Evolutionary conservation across 2,329 filamentous ascomycete genomes (phyloP).

Genomic region (Aspergillus sp.): DNA sequence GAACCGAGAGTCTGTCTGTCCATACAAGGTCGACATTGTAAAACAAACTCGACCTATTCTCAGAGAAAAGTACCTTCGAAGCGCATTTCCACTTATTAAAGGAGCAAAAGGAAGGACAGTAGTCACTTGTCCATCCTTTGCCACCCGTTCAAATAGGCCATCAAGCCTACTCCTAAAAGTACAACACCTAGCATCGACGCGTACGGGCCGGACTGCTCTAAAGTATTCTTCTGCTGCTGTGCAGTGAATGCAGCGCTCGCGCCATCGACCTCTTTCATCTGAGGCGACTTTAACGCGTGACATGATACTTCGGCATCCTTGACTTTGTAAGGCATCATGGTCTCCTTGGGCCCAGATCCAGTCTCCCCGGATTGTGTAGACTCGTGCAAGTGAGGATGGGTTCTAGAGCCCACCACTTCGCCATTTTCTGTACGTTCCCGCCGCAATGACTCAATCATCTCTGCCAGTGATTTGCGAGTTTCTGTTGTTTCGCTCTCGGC

Average conservation of each 20-base stretch:
- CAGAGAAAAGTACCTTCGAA: no score
- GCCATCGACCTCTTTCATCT: constrained; percentile 32
- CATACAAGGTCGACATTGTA: no score
- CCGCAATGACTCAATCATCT: constrained; percentile 80
- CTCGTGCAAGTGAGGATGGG: constrained; percentile 5
- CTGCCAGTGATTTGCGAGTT: constrained; percentile 65
- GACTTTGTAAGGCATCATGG: constrained; percentile 1
- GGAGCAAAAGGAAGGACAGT: background rate
- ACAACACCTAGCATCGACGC: constrained; percentile 77
- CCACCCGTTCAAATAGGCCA: constrained; percentile 83
- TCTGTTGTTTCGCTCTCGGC: constrained; percentile 70
- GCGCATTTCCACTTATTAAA: background rate
- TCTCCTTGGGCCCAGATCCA: background rate
- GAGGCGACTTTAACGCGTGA: constrained; percentile 45
- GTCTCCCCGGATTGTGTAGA: background rate
- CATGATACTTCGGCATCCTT: constrained; percentile 15
- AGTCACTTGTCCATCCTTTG: constrained; percentile 48
- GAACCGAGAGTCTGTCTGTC: background rate
- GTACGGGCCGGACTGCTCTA: constrained; percentile 59
- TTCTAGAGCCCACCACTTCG: constrained; percentile 34
- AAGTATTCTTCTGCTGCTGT: constrained; percentile 26
- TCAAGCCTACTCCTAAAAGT: constrained; percentile 69
- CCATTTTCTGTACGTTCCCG: constrained; percentile 52
- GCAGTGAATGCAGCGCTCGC: constrained; percentile 37
- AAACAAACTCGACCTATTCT: no score